Evolutionary conservation across 2,329 filamentous ascomycete species (phyloP).

Genomic region (Cadophora malorum): DNA sequence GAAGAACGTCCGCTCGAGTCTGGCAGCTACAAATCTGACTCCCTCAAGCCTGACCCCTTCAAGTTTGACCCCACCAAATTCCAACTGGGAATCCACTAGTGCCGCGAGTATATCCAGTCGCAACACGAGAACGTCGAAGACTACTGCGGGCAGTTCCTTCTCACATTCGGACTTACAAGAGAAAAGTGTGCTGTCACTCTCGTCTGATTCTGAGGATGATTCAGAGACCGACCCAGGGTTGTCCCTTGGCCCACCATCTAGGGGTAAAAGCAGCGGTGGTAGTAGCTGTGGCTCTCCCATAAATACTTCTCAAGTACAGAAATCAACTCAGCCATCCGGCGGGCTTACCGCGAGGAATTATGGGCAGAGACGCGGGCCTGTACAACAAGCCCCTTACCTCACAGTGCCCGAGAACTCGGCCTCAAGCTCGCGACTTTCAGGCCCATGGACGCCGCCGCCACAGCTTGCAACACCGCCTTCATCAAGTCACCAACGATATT

Average conservation of each 20-base stretch:
- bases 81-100: conserved; percentile 40
- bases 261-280: conserved; percentile 16
- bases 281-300: conserved; percentile 2
- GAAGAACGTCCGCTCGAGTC: conserved; percentile 40
- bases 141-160: conserved; percentile 40
- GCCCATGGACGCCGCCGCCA: conserved; percentile 27
- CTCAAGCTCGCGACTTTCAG: conserved; percentile 26
- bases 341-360: conserved; percentile 24
- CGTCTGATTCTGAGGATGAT: conserved; percentile 43
- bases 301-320: not conserved
- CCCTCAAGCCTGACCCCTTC: not conserved
- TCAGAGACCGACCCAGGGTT: conserved; percentile 32
- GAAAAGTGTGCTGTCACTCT: conserved; percentile 45
- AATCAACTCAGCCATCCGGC: conserved; percentile 23
- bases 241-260: conserved; percentile 13
- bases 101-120: conserved; percentile 43
- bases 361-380: conserved; percentile 21
- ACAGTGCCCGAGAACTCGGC: conserved; percentile 32
- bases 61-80: conserved; percentile 18
- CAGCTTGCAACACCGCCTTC: conserved; percentile 8
- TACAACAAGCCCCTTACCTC: conserved; percentile 27
- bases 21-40: conserved; percentile 23
- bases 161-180: conserved; percentile 42
- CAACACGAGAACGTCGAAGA: conserved; percentile 43
- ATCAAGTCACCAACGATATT: conserved; percentile 1